Percentiles rank a stretch among this genome's conserved stretches.
Evolutionary conservation across 169 alveolate genomes (phyloP).

Genomic region (Sarcocystis neurona): DNA sequence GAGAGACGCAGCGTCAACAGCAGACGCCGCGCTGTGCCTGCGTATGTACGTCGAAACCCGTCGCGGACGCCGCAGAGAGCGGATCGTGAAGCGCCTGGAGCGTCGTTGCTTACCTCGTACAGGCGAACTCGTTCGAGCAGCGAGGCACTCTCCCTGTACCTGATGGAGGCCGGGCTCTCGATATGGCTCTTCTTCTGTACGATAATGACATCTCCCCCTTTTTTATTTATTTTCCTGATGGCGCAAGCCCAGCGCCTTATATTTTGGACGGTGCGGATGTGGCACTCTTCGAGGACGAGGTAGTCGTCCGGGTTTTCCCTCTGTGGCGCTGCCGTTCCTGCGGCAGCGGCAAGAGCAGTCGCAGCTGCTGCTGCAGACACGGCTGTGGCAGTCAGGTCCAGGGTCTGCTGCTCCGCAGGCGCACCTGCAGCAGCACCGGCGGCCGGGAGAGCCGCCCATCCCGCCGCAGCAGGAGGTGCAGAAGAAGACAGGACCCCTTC

Average conservation of each 20-base stretch:
- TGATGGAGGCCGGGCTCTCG: constrained; percentile 76
- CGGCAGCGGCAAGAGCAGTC: no score
- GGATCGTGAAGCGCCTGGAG: neutral
- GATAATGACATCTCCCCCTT: constrained; percentile 81
- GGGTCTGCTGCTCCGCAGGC: no score
- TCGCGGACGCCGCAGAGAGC: no score
- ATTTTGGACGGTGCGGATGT: constrained; percentile 78
- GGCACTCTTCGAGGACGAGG: constrained; percentile 80
- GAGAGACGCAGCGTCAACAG: no score
- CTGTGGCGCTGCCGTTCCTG: no score
- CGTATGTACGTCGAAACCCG: no score
- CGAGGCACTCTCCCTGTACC: constrained; percentile 61
- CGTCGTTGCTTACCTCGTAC: neutral
- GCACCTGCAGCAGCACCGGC: no score
- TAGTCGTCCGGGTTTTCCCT: constrained; percentile 19
- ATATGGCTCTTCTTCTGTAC: constrained; percentile 72
- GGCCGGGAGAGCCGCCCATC: no score
- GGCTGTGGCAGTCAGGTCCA: no score
- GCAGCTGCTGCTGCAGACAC: no score
- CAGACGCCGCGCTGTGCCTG: no score
- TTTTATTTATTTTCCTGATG: constrained; percentile 78
- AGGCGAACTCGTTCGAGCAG: constrained; percentile 33
- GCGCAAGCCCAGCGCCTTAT: constrained; percentile 85
- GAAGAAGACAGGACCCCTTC: constrained; percentile 70
- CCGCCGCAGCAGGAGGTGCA: neutral